A percentile compares a stretch with the other conserved stretches of the same genome.
Conservation (phyloP, 352 stramenopile genomes). For the Hyaloperonospora brassicae region DNA sequence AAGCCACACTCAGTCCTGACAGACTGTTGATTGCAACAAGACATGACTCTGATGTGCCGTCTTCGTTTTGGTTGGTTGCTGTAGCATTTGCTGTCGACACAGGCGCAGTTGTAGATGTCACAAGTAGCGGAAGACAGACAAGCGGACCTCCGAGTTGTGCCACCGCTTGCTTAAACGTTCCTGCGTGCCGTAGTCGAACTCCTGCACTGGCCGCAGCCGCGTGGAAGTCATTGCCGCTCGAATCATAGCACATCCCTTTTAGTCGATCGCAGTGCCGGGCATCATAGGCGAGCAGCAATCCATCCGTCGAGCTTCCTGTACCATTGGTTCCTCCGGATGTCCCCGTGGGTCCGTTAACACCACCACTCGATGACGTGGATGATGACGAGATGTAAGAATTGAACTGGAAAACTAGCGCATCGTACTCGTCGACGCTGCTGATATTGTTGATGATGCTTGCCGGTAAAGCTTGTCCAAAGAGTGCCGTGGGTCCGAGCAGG, state of each 20-base stretch:
- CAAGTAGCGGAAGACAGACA: conserved; percentile 55
- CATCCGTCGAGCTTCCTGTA: conserved; percentile 36
- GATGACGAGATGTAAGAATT: conserved; percentile 73
- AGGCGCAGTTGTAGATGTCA: conserved; percentile 37
- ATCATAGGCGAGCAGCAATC: conserved; percentile 57
- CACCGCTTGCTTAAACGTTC: conserved; percentile 63
- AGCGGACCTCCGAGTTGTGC: conserved; percentile 56
- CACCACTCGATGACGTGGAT: conserved; percentile 36
- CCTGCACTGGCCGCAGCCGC: conserved; percentile 45
- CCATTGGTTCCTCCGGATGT: conserved; percentile 18
- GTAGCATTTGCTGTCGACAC: conserved; percentile 24
- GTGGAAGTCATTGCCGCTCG: conserved; percentile 61
- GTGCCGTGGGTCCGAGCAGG: conserved; percentile 48
- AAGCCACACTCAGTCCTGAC: conserved; percentile 9
- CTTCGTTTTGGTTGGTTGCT: conserved; percentile 7
- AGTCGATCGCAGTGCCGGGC: conserved; percentile 53
- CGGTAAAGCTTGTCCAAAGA: conserved; percentile 53
- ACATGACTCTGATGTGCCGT: conserved; percentile 3
- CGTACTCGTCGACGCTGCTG: conserved; percentile 59
- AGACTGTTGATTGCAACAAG: conserved; percentile 9
- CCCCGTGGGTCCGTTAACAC: conserved; percentile 21
- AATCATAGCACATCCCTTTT: conserved; percentile 60
- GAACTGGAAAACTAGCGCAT: conserved; percentile 69
- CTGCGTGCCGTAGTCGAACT: conserved; percentile 51
- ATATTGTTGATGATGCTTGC: conserved; percentile 61